Conservation (phyloP, 1,284 basidiomycete genomes). For the Bondarzewia mesenterica region DNA sequence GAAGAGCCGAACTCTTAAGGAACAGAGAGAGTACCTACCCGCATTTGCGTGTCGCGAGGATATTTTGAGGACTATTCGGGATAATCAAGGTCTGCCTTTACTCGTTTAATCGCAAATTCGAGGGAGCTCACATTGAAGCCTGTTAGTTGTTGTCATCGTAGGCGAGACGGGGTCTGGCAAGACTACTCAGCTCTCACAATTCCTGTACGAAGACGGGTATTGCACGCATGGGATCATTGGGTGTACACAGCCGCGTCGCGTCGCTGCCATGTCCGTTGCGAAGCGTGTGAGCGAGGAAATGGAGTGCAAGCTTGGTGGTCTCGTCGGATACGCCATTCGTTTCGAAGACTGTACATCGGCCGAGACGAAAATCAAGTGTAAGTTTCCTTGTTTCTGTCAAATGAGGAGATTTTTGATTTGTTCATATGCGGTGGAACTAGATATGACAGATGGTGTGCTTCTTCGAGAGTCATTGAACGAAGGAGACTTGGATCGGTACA, state of each 20-base stretch:
- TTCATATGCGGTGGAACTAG: too few species aligned
- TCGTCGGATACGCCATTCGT: conserved; percentile 94
- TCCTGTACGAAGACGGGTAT: conserved; percentile 94
- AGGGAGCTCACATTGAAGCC: too few species aligned
- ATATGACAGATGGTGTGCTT: conserved; percentile 97
- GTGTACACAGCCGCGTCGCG: conserved; percentile 95
- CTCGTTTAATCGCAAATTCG: too few species aligned
- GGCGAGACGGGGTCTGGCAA: conserved; percentile 96
- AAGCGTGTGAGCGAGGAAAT: conserved; percentile 98
- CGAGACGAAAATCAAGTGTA: conserved; percentile 94
- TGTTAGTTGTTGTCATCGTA: conserved; percentile 90
- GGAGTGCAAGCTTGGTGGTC: conserved; percentile 82
- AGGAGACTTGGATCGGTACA: conserved; percentile 91
- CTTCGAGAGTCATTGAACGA: conserved; percentile 94
- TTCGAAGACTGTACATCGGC: conserved; percentile 94
- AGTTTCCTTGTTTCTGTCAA: conserved; percentile 17
- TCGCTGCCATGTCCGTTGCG: conserved; percentile 97
- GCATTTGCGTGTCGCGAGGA: conserved; percentile 98
- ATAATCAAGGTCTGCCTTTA: conserved; percentile 80
- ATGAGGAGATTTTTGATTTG: conserved; percentile 5
- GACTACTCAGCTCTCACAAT: conserved; percentile 89
- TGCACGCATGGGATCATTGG: conserved; percentile 84
- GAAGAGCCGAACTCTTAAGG: conserved; percentile 76
- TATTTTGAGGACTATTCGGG: conserved; percentile 81
- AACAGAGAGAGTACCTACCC: conserved; percentile 95